Conservation (phyloP, 73 alveolate genomes). For the Urostyla sp. region DNA sequence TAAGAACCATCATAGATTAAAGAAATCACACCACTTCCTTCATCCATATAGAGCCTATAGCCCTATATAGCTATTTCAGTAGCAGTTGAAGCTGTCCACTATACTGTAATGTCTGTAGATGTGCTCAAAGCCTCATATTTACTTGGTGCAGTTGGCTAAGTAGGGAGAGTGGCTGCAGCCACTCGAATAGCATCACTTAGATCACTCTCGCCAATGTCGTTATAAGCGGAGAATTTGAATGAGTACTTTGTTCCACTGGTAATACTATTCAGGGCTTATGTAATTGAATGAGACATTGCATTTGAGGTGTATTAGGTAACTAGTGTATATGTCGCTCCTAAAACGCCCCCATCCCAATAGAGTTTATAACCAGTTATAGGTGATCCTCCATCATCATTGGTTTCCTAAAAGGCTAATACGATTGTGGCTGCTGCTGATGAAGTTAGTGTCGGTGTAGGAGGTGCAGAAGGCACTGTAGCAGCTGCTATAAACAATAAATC, state of each 20-base stretch:
- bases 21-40: slow-evolving; percentile 58
- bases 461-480: slow-evolving; percentile 64
- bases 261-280: background rate
- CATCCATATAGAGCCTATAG: slow-evolving; percentile 59
- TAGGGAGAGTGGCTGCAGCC: slow-evolving; percentile 67
- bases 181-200: slow-evolving; percentile 45
- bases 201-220: slow-evolving; percentile 49
- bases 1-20: slow-evolving; percentile 57
- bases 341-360: slow-evolving; percentile 51
- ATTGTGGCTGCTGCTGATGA: slow-evolving; percentile 52
- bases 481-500: slow-evolving; percentile 42
- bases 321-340: slow-evolving; percentile 52
- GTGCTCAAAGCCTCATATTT: background rate
- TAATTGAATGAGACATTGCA: slow-evolving; percentile 37
- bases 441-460: slow-evolving; percentile 56
- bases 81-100: slow-evolving; percentile 42
- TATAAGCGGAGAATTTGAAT: slow-evolving; percentile 50
- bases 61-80: slow-evolving; percentile 66
- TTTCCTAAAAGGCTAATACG: slow-evolving; percentile 19
- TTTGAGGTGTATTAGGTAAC: slow-evolving; percentile 32
- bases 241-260: slow-evolving; percentile 51
- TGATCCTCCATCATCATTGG: slow-evolving; percentile 61
- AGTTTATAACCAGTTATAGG: slow-evolving; percentile 29
- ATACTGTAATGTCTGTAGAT: slow-evolving; percentile 27
- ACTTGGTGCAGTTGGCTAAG: slow-evolving; percentile 59